phyloP scores from a whole-genome alignment of 148 eudicot species.

The Fagopyrum homotropicum region DNA sequence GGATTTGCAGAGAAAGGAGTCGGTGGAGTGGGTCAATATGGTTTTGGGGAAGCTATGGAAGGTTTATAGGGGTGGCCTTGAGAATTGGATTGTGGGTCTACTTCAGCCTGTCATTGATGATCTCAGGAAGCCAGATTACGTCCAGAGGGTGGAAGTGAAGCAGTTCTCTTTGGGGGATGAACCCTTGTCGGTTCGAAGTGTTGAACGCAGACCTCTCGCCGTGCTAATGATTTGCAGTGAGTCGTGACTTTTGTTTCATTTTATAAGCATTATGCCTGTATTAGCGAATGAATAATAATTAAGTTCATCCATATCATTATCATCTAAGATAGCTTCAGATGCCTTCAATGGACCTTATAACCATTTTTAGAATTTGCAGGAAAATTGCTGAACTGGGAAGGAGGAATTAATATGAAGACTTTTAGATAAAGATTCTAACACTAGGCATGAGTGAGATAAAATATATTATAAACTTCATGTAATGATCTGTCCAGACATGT shows the following conservation, averaged over 20 bases:
- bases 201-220: conserved; percentile 89
- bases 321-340: background rate
- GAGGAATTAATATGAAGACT: background rate
- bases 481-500: background rate
- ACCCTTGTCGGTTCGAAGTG: conserved; percentile 87
- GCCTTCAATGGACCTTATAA: background rate
- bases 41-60: conserved; percentile 94
- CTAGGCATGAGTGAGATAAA: background rate
- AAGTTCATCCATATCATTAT: background rate
- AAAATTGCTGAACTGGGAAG: background rate
- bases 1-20: conserved; percentile 94
- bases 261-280: background rate
- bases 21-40: conserved; percentile 99
- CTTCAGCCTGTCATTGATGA: conserved; percentile 92
- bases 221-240: conserved; percentile 90
- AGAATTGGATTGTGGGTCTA: conserved; percentile 87
- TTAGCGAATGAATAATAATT: background rate
- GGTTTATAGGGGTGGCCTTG: conserved; percentile 76
- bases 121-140: conserved; percentile 83
- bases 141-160: conserved; percentile 84
- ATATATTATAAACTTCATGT: background rate
- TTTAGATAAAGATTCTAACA: background rate
- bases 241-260: conserved; percentile 17
- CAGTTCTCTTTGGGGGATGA: conserved; percentile 95
- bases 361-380: background rate